Evolutionary conservation across 169 alveolate species (phyloP).

Genomic region (Perkinsus chesapeaki): DNA sequence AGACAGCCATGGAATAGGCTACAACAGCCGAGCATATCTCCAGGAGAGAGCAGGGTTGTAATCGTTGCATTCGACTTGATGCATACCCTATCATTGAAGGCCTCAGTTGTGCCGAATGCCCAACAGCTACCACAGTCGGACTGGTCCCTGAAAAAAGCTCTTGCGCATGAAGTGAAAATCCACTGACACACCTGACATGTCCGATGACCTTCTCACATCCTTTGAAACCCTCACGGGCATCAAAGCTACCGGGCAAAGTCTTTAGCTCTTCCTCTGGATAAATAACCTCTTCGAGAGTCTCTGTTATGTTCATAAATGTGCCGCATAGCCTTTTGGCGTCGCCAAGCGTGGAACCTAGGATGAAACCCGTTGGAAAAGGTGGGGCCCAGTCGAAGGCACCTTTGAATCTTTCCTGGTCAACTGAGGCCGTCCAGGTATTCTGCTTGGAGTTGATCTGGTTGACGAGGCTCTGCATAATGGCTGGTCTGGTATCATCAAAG

Average conservation of each 20-base stretch:
- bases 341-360: neutral
- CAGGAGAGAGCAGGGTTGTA: neutral
- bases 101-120: constrained; percentile 76
- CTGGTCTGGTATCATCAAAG: neutral
- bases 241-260: neutral
- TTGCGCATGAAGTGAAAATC: neutral
- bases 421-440: neutral
- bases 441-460: neutral
- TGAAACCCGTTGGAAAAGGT: neutral
- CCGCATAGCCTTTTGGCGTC: neutral
- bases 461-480: neutral
- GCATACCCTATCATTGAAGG: constrained; percentile 64
- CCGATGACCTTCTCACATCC: constrained; percentile 23
- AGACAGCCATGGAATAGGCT: too few relatives aligned
- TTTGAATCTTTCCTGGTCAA: neutral
- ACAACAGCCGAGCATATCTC: too few relatives aligned
- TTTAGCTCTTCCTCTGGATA: neutral
- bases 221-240: neutral
- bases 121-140: constrained; percentile 75
- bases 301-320: neutral
- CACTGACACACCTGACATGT: constrained; percentile 30
- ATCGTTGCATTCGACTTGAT: constrained; percentile 35
- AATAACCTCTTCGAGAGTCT: neutral
- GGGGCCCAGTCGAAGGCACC: neutral
- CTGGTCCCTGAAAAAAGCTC: constrained; percentile 43